phyloP scores from a whole-genome alignment of 2,329 filamentous ascomycete genomes.

The Cytospora leucostoma region DNA sequence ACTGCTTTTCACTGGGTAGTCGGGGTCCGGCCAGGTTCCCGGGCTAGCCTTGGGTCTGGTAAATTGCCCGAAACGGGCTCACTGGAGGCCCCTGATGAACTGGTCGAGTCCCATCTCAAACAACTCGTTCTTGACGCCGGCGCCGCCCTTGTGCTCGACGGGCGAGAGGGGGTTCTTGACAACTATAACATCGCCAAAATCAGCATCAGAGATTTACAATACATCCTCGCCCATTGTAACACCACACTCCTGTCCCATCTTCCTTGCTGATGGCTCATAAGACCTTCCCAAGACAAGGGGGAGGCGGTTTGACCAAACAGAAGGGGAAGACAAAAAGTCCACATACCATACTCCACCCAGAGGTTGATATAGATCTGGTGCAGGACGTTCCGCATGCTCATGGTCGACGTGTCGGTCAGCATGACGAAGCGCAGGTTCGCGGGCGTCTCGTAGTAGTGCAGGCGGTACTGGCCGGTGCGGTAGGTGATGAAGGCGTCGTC shows the following conservation, averaged over 20 bases:
- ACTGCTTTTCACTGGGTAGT: background rate
- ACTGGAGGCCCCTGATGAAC: conserved; percentile 65
- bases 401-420: conserved; percentile 85
- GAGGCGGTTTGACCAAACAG: too few relatives aligned
- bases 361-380: conserved; percentile 99
- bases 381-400: conserved; percentile 89
- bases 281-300: too few relatives aligned
- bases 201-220: conserved; percentile 26
- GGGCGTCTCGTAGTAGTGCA: conserved; percentile 98
- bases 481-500: conserved; percentile 96
- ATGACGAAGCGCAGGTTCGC: conserved; percentile 96
- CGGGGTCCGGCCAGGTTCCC: conserved; percentile 5
- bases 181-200: conserved; percentile 44
- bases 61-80: background rate
- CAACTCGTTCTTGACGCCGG: conserved; percentile 70
- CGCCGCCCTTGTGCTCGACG: conserved; percentile 68
- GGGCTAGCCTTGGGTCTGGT: conserved; percentile 1
- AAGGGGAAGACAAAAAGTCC: background rate
- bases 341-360: conserved; percentile 89
- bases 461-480: conserved; percentile 91
- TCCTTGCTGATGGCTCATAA: too few relatives aligned
- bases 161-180: conserved; percentile 71
- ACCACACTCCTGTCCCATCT: background rate
- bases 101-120: conserved; percentile 75
- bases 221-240: background rate